Evolutionary conservation across 352 stramenopile species (phyloP).

Genomic region (Globisporangium alternatum): DNA sequence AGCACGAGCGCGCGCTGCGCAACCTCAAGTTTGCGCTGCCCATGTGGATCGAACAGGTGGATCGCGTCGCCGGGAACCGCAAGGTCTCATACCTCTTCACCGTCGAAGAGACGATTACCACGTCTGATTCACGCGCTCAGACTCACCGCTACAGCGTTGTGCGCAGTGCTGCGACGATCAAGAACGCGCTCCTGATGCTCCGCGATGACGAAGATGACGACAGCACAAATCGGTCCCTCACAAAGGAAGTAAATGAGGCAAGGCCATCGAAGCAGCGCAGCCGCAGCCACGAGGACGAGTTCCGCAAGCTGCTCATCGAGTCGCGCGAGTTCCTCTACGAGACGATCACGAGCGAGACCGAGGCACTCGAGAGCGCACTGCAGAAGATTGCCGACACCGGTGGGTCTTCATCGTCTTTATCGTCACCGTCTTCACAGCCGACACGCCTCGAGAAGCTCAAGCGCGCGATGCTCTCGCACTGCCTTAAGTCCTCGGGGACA

Average conservation of each 20-base stretch:
- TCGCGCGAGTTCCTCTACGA: conserved; percentile 68
- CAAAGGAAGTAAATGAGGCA: conserved; percentile 1
- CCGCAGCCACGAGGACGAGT: conserved; percentile 22
- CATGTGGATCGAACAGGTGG: conserved; percentile 74
- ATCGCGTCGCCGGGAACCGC: conserved; percentile 46
- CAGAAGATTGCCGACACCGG: conserved; percentile 28
- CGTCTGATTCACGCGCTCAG: neutral
- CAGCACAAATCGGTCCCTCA: too few species aligned
- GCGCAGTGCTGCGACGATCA: conserved; percentile 57
- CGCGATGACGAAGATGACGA: conserved; percentile 23
- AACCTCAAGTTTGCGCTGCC: conserved; percentile 52
- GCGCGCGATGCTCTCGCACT: conserved; percentile 55
- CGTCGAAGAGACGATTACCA: conserved; percentile 28
- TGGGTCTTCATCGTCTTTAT: conserved; percentile 15
- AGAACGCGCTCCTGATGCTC: conserved; percentile 53
- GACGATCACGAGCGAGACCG: conserved; percentile 55
- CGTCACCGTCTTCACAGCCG: neutral
- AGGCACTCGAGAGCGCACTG: conserved; percentile 38
- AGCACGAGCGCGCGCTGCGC: conserved; percentile 28
- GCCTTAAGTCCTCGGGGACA: conserved; percentile 46
- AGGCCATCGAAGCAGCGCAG: conserved; percentile 28
- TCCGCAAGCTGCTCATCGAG: conserved; percentile 51
- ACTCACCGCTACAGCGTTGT: conserved; percentile 31
- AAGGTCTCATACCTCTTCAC: conserved; percentile 70
- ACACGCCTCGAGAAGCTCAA: conserved; percentile 22